Evolutionary conservation across 441 rosid genomes (phyloP).

Genomic region (Croton setiger): DNA sequence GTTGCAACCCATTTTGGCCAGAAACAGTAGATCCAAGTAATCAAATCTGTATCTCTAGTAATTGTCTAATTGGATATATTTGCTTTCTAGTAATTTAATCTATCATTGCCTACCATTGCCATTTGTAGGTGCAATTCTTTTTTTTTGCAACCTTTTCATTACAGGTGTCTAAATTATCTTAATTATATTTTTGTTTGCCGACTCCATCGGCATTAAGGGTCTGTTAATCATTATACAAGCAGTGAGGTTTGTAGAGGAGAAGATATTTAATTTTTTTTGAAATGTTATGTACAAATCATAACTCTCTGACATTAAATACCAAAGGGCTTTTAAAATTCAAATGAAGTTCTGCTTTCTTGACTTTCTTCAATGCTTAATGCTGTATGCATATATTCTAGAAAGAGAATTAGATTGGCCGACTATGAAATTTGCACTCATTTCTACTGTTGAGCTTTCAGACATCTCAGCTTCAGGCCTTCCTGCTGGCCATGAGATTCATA

Average conservation of each 20-base stretch:
- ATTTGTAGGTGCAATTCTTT: neutral
- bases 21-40: neutral
- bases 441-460: slow-evolving; percentile 4
- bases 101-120: neutral
- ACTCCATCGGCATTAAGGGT: no score
- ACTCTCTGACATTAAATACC: neutral
- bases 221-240: neutral
- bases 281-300: neutral
- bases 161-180: neutral
- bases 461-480: slow-evolving; percentile 28
- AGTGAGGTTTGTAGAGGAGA: neutral
- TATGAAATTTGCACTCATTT: neutral
- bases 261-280: neutral
- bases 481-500: slow-evolving; percentile 40
- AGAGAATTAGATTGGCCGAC: neutral
- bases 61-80: neutral
- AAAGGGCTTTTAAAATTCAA: neutral
- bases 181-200: neutral
- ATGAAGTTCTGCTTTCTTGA: neutral
- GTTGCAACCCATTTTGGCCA: neutral
- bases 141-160: neutral
- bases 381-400: neutral
- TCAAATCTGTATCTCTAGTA: neutral
- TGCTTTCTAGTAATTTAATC: neutral
- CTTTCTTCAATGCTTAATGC: neutral